phyloP scores from a whole-genome alignment of 2,329 filamentous ascomycete genomes.

The Dendryphion nanum region DNA sequence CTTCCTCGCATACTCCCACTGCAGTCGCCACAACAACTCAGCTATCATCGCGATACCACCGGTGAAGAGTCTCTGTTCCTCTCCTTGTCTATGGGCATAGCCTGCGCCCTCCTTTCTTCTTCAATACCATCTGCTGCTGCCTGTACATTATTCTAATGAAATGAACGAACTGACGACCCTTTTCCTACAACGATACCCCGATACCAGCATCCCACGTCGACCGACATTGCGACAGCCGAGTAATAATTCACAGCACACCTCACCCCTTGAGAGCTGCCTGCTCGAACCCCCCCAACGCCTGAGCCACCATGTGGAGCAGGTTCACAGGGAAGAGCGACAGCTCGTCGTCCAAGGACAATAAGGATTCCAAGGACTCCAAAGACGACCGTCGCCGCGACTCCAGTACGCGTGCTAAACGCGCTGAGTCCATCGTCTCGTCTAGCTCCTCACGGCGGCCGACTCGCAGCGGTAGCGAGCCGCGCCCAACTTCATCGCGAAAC shows the following conservation, averaged over 20 bases:
- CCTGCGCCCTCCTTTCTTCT: constrained; percentile 6
- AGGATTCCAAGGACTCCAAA: too few species aligned
- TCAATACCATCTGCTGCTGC: not conserved
- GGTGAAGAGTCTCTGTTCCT: constrained; percentile 12
- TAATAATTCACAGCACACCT: constrained; percentile 15
- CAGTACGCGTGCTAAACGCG: constrained; percentile 33
- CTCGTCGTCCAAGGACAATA: too few species aligned
- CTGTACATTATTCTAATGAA: constrained; percentile 25
- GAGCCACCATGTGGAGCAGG: constrained; percentile 37
- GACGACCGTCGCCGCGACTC: constrained; percentile 22
- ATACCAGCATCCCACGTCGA: constrained; percentile 8
- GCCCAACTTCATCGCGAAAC: constrained; percentile 14
- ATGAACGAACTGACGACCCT: constrained; percentile 28
- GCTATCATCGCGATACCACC: constrained; percentile 20
- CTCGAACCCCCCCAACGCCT: not conserved
- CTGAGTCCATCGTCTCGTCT: constrained; percentile 36
- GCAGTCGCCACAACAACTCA: constrained; percentile 22
- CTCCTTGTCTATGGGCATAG: constrained; percentile 15
- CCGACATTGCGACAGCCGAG: constrained; percentile 14
- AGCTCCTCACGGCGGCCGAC: constrained; percentile 33
- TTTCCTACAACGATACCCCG: constrained; percentile 14
- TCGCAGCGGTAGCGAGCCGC: constrained; percentile 16
- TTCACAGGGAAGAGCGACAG: constrained; percentile 38
- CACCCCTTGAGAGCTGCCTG: constrained; percentile 3
- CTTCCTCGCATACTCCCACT: not conserved